Conservation (phyloP, 805 yeast genomes). For the Candida verbasci region DNA sequence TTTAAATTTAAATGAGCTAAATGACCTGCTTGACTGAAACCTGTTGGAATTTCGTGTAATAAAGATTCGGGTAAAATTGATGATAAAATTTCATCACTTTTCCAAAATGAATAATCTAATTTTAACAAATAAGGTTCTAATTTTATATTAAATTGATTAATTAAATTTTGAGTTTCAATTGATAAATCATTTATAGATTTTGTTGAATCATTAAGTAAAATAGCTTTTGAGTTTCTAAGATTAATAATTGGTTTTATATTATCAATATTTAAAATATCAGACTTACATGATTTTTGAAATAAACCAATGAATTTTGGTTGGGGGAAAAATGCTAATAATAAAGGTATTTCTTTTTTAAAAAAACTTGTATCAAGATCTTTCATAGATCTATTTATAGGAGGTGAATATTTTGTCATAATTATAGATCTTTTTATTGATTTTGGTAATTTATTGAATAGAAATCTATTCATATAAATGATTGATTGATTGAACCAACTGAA, state of each 20-base stretch:
- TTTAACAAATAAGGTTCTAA: slow-evolving; percentile 50
- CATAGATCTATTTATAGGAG: slow-evolving; percentile 71
- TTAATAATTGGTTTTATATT: slow-evolving; percentile 53
- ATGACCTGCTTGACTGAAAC: slow-evolving; percentile 92
- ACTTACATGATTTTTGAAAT: slow-evolving; percentile 55
- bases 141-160: slow-evolving; percentile 44
- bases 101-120: slow-evolving; percentile 79
- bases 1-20: slow-evolving; percentile 87
- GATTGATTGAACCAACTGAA: not conserved
- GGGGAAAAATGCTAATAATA: slow-evolving; percentile 66
- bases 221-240: slow-evolving; percentile 41
- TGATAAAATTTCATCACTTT: slow-evolving; percentile 76
- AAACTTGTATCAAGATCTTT: slow-evolving; percentile 58
- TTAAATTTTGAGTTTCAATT: slow-evolving; percentile 36
- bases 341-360: slow-evolving; percentile 53
- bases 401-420: slow-evolving; percentile 36
- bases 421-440: slow-evolving; percentile 7
- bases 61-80: slow-evolving; percentile 72
- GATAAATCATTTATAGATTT: slow-evolving; percentile 34
- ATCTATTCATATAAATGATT: slow-evolving; percentile 1
- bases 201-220: slow-evolving; percentile 50
- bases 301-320: slow-evolving; percentile 58
- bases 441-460: slow-evolving; percentile 3
- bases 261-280: slow-evolving; percentile 57
- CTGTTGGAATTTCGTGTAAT: slow-evolving; percentile 75